These are phyloP conservation scores for Poterioochromonas sp. DNA, from an alignment of 352 stramenopile species.

Conservation along the genomic window DNA sequence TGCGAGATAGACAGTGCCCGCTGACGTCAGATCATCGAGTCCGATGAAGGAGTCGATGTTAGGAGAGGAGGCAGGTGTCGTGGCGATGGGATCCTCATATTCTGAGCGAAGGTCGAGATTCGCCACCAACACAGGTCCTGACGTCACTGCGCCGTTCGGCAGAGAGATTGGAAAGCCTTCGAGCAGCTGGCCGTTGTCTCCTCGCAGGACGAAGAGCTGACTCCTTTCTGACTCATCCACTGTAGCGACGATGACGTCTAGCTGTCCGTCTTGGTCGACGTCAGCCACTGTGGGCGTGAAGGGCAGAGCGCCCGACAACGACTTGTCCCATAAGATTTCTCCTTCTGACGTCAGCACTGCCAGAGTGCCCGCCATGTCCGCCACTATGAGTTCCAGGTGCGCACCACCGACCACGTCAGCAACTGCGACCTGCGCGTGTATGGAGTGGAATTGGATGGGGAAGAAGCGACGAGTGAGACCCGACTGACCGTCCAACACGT, in stretches of 20 bases:
- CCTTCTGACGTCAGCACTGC: neutral
- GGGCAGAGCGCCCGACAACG: neutral
- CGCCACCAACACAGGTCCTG: neutral
- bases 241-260: neutral
- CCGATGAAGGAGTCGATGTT: neutral
- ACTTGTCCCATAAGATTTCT: neutral
- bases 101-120: neutral
- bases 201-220: neutral
- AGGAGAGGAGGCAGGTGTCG: neutral
- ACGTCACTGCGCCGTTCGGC: neutral
- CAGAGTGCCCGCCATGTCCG: neutral
- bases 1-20: neutral
- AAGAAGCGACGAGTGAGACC: neutral
- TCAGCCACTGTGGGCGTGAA: constrained; percentile 9
- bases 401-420: neutral
- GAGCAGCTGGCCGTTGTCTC: neutral
- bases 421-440: neutral
- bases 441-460: constrained; percentile 16
- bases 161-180: neutral
- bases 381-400: neutral
- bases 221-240: neutral
- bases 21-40: neutral
- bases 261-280: neutral
- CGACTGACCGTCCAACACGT: neutral
- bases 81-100: neutral